phyloP scores from a whole-genome alignment of 192 early-diverging fungal genomes.

The Coemansia sp. region DNA sequence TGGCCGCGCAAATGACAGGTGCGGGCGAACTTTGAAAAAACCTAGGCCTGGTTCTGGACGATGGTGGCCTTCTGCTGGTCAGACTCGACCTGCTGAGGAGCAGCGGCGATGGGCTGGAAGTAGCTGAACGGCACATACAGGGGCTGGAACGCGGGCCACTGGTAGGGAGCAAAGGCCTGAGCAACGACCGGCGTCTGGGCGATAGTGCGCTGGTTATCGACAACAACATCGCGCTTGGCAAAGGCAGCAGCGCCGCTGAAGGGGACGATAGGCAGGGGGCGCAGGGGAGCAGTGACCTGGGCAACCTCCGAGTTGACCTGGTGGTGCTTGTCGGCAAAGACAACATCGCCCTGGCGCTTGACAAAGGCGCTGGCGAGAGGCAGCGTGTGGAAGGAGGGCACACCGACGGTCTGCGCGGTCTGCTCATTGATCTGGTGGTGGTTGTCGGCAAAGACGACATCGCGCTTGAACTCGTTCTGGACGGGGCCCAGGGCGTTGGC shows the following conservation, averaged over 20 bases:
- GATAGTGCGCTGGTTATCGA: constrained; percentile 20
- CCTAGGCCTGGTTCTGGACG: constrained; percentile 39
- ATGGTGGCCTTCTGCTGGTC: constrained; percentile 19
- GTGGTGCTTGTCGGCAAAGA: constrained; percentile 42
- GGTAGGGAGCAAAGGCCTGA: neutral
- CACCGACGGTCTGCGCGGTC: neutral
- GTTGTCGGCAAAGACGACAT: constrained; percentile 45
- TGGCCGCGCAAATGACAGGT: neutral
- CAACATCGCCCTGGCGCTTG: constrained; percentile 30
- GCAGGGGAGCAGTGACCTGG: too few species aligned
- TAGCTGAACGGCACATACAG: neutral
- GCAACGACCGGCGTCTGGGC: neutral
- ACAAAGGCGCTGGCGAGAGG: constrained; percentile 13
- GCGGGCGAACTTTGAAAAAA: neutral
- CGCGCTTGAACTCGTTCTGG: constrained; percentile 40
- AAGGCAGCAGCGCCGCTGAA: too few species aligned
- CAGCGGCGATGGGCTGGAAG: neutral
- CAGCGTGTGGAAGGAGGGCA: neutral
- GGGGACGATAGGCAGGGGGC: neutral
- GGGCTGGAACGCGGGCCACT: constrained; percentile 1
- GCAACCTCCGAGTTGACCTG: constrained; percentile 19
- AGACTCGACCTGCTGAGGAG: constrained; percentile 1
- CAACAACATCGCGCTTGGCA: constrained; percentile 33
- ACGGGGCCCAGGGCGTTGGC: constrained; percentile 38
- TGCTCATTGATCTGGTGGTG: constrained; percentile 28